Conservation (phyloP, 176 grass and related monocot genomes). For the Pontederia crassipes region DNA sequence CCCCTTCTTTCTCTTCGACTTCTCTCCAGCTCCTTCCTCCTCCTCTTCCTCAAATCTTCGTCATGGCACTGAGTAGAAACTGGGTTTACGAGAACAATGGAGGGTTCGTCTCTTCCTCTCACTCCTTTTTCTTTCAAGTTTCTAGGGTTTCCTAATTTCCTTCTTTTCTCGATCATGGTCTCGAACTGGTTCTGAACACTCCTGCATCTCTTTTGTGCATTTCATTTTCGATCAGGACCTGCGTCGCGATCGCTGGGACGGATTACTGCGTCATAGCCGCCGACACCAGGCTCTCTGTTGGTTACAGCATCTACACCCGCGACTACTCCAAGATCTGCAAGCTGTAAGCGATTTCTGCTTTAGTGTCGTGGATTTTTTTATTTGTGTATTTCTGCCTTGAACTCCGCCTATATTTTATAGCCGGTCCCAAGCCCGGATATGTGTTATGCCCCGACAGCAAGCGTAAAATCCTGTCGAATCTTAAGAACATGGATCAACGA, state of each 20-base stretch:
- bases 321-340: constrained; percentile 98
- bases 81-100: constrained; percentile 99
- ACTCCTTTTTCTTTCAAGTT: neutral
- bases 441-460: no score
- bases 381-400: no score
- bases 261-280: constrained; percentile 92
- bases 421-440: no score
- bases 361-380: constrained; percentile 16
- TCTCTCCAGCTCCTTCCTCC: no score
- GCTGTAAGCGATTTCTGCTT: constrained; percentile 40
- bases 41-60: neutral
- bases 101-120: constrained; percentile 33
- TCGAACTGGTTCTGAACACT: constrained; percentile 4
- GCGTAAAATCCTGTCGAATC: no score
- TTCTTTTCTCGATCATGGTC: constrained; percentile 12
- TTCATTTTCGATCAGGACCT: constrained; percentile 42
- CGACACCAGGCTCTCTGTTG: constrained; percentile 80
- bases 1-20: no score
- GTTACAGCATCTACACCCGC: constrained; percentile 89
- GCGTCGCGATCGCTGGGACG: constrained; percentile 70
- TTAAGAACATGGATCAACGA: no score
- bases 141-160: neutral
- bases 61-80: constrained; percentile 83
- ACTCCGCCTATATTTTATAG: no score
- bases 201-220: neutral